Conservation (phyloP, 225 moss, liverwort and hornwort species). For the Pleurozium schreberi region DNA sequence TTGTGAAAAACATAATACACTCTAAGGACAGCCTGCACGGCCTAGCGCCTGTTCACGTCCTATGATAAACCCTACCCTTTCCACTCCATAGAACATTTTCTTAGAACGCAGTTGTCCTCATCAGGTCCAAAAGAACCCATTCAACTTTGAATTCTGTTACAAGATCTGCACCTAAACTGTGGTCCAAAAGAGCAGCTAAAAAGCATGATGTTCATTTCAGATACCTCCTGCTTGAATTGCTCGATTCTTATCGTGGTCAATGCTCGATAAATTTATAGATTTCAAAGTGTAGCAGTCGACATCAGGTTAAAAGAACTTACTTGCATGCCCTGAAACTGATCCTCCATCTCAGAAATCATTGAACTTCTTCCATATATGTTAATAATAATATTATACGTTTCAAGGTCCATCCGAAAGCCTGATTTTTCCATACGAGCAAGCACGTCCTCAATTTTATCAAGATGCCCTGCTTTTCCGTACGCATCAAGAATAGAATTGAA, state of each 20-base stretch:
- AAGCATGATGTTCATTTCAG: neutral
- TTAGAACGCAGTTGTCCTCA: neutral
- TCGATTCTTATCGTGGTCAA: neutral
- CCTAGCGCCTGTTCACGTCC: neutral
- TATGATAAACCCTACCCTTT: neutral
- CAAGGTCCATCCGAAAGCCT: slow-evolving; percentile 55
- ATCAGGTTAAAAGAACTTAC: slow-evolving; percentile 13
- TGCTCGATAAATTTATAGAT: neutral
- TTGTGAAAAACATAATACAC: neutral
- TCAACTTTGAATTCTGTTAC: neutral
- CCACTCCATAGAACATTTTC: neutral
- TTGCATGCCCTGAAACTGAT: slow-evolving; percentile 45
- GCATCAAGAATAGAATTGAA: slow-evolving; percentile 89
- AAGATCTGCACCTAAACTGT: neutral
- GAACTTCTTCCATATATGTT: slow-evolving; percentile 70
- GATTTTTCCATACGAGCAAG: slow-evolving; percentile 68
- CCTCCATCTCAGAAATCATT: slow-evolving; percentile 46
- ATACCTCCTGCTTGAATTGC: neutral
- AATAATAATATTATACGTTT: slow-evolving; percentile 81
- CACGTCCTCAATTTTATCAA: slow-evolving; percentile 73
- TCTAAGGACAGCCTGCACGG: neutral
- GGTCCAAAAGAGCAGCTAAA: neutral
- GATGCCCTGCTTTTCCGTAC: slow-evolving; percentile 81
- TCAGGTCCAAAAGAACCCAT: neutral
- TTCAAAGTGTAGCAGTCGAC: neutral